Evolutionary conservation across 2,329 filamentous ascomycete species (phyloP), one percentile per base, ranked within the genome.

Genomic region (Trichoderma gracile): DNA sequence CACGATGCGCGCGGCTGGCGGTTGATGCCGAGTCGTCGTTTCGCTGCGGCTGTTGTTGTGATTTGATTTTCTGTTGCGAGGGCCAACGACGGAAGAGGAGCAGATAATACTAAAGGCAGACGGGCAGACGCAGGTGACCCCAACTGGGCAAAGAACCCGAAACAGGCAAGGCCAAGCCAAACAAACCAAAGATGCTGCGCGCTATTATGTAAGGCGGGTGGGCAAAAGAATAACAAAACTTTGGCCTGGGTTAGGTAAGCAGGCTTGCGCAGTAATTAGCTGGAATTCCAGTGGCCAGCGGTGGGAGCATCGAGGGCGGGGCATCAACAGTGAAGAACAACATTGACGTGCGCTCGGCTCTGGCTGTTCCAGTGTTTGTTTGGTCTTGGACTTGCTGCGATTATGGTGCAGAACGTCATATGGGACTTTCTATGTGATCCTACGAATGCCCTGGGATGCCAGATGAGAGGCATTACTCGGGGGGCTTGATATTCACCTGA

Each of bases 11-110:
- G 71, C 72, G 69, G 70, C 67, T 73, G 69, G 69, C 69, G 67
- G 69, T 71, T 67, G 65, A 61, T 68, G 69, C 68, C 69, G 72
- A 15, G 54, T 56, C 49, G 56, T 69, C 67, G 69, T 72, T 67
- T 14, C 65, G 66, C 68, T 64, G 69, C 65, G 68, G 66, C 65
- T 69, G 72, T 77, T 78, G 74, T 78, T 78, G 75, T 77, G 71
- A 70, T 78, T 78, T 78, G 73, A 76, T 75, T 77, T 76, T 70
- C 72, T 77, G 76, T 78, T 79, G 77, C 77, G 77, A 78, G 77
- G 77, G 77, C 76, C 77, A 78, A 78, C 77, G 75, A 73, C 72
- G 70, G 70, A 72, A 73, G 72, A 73, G 33, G 33, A 38, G 33
- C 33, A 1, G 33, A 38, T 38, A 38, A 14, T 4, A 12, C 33